These are phyloP conservation scores for Cercospora berteroae DNA, from an alignment of 2,329 filamentous ascomycete species.

Conservation along the genomic window DNA sequence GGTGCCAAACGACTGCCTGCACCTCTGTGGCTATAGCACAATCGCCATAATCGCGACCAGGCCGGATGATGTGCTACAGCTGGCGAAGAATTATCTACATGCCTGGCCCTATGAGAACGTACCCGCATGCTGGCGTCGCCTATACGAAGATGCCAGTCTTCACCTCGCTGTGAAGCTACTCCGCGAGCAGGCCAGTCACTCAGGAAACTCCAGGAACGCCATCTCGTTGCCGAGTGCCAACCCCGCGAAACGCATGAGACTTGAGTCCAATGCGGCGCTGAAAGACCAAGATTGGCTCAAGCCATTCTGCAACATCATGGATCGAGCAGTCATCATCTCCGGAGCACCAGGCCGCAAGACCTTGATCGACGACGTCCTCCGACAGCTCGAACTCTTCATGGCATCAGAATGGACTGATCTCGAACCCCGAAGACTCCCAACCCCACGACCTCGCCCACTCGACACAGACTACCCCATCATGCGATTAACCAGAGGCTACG, in stretches of 20 bases:
- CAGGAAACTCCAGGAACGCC: background rate
- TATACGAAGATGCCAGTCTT: constrained; percentile 70
- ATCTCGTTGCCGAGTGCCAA: background rate
- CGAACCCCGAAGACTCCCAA: constrained; percentile 14
- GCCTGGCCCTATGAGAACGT: constrained; percentile 66
- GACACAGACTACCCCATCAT: constrained; percentile 12
- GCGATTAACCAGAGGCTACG: constrained; percentile 14
- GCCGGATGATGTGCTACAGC: constrained; percentile 54
- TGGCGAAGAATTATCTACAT: constrained; percentile 67
- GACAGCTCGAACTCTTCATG: constrained; percentile 44
- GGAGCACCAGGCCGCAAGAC: constrained; percentile 60
- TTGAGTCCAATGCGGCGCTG: background rate
- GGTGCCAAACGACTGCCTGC: constrained; percentile 35
- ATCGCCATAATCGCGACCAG: constrained; percentile 39
- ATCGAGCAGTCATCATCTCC: constrained; percentile 73
- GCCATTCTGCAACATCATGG: constrained; percentile 64
- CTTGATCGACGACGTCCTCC: constrained; percentile 50
- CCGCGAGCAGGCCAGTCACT: background rate
- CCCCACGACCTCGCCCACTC: constrained; percentile 16
- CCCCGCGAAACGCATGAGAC: background rate
- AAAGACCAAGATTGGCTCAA: constrained; percentile 4
- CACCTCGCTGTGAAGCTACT: constrained; percentile 53
- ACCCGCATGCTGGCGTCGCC: constrained; percentile 64
- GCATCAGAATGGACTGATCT: constrained; percentile 4
- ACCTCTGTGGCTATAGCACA: constrained; percentile 44